Conservation (phyloP, 179 eudicot genomes). For the Carnegiea gigantea region DNA sequence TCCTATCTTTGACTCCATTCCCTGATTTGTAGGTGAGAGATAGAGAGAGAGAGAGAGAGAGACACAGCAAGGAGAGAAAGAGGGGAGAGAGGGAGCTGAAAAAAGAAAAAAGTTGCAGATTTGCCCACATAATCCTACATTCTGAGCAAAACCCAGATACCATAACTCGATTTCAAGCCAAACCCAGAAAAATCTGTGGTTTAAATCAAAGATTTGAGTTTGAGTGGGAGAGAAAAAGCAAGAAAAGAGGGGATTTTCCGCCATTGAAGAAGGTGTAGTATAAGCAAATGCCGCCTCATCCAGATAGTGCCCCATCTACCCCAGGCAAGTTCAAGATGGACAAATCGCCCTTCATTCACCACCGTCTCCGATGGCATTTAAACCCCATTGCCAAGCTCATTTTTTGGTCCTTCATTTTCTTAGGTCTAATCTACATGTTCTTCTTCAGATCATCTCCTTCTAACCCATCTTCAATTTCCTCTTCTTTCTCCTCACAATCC, state of each 20-base stretch:
- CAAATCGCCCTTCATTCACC: constrained; percentile 53
- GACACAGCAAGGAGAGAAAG: constrained; percentile 3
- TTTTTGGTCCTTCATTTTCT: constrained; percentile 59
- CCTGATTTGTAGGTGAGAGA: constrained; percentile 5
- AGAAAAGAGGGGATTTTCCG: background rate
- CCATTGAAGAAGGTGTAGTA: constrained; percentile 17
- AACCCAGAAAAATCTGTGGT: constrained; percentile 22
- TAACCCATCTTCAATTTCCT: background rate
- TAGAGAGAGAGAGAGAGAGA: constrained; percentile 18
- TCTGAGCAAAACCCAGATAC: constrained; percentile 36
- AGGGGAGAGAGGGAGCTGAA: background rate
- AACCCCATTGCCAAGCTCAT: constrained; percentile 56
- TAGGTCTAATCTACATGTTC: constrained; percentile 53
- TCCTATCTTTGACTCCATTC: constrained; percentile 25
- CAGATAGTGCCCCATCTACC: constrained; percentile 62
- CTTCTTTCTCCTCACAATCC: constrained; percentile 27
- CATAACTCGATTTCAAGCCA: constrained; percentile 28
- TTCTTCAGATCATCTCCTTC: constrained; percentile 52
- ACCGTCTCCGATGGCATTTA: constrained; percentile 48
- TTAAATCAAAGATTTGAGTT: background rate
- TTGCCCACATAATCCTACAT: constrained; percentile 28
- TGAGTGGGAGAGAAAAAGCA: background rate
- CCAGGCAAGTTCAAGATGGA: constrained; percentile 88
- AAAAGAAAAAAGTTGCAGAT: background rate
- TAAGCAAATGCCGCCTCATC: constrained; percentile 47